Conservation (phyloP, 2,329 filamentous ascomycete genomes). For the Penicillium sp. region DNA sequence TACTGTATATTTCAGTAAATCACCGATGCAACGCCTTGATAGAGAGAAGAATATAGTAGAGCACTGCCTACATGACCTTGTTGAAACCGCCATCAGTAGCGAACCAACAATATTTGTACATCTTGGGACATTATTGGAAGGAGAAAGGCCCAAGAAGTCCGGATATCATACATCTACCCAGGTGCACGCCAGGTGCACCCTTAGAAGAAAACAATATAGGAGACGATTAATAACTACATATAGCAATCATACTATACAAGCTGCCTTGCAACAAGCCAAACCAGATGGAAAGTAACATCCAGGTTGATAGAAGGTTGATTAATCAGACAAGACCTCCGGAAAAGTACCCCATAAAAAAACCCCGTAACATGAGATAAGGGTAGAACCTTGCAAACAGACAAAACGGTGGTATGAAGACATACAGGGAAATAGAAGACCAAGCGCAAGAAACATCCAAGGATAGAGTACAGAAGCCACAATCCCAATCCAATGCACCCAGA, state of each 20-base stretch:
- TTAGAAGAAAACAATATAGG: not conserved
- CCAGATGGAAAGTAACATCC: not conserved
- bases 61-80: no score
- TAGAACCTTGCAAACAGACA: slow-evolving; percentile 4
- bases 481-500: slow-evolving; percentile 16
- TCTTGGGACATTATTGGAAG: no score
- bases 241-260: not conserved
- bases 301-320: not conserved
- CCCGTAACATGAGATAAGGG: slow-evolving; percentile 3
- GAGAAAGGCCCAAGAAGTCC: no score
- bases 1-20: no score
- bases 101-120: no score
- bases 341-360: not conserved
- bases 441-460: slow-evolving; percentile 1
- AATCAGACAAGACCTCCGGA: not conserved
- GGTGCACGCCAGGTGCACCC: not conserved
- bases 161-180: no score
- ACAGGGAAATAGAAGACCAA: slow-evolving; percentile 4
- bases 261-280: not conserved
- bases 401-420: slow-evolving; percentile 17
- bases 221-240: not conserved
- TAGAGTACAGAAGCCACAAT: slow-evolving; percentile 8
- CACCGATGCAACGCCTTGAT: no score
- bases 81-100: no score
- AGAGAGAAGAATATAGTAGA: no score